These are phyloP conservation scores for Penicillium corylophilum DNA, from an alignment of 2,329 filamentous ascomycete genomes.

Conservation along the genomic window DNA sequence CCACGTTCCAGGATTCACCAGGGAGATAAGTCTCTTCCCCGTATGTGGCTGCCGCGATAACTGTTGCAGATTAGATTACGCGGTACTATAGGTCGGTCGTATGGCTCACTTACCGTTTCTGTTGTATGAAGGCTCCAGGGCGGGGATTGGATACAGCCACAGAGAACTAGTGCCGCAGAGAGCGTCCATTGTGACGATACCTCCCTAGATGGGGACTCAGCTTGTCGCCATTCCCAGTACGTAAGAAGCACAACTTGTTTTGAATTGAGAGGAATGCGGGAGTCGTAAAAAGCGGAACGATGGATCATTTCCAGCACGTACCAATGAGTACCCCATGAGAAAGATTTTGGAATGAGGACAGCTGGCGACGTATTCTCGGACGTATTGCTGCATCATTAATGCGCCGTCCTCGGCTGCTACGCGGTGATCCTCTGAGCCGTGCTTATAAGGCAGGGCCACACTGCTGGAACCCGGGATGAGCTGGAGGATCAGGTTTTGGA, in stretches of 20 bases:
- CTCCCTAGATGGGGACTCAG: constrained; percentile 12
- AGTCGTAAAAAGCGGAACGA: background rate
- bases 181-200: constrained; percentile 23
- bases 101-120: constrained; percentile 8
- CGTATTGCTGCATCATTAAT: constrained; percentile 22
- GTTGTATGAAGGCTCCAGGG: constrained; percentile 14
- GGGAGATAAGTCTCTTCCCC: constrained; percentile 22
- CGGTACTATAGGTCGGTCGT: background rate
- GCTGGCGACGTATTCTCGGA: constrained; percentile 18
- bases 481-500: constrained; percentile 21
- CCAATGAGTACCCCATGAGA: constrained; percentile 24
- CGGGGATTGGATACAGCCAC: constrained; percentile 13
- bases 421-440: constrained; percentile 15
- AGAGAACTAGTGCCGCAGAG: constrained; percentile 24
- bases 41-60: constrained; percentile 21
- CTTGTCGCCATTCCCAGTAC: background rate
- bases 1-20: constrained; percentile 15
- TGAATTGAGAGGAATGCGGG: background rate
- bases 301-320: constrained; percentile 4
- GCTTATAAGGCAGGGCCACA: constrained; percentile 22
- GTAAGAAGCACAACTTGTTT: background rate
- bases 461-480: constrained; percentile 23
- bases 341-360: constrained; percentile 23
- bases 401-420: constrained; percentile 15
- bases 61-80: background rate